A percentile compares a stretch with the other conserved stretches of the same genome.
phyloP scores from a whole-genome alignment of 1,284 basidiomycete species.

The Leccinum pallidistipes region DNA sequence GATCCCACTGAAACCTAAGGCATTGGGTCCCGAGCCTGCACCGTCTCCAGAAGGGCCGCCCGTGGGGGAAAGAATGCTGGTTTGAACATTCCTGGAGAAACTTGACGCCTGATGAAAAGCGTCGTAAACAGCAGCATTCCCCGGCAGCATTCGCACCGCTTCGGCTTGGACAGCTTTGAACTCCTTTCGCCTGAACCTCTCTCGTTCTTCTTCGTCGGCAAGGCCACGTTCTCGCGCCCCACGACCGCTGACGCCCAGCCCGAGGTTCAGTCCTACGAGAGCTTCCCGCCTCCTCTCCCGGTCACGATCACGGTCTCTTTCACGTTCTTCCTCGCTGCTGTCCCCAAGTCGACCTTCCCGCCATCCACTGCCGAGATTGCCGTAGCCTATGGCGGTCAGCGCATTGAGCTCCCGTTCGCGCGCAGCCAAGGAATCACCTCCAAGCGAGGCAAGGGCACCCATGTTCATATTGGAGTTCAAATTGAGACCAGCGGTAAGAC shows the following conservation, averaged over 20 bases:
- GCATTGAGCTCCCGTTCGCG: conserved; percentile 52
- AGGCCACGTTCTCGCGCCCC: conserved; percentile 61
- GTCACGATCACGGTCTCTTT: conserved; percentile 36
- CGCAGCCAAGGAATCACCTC: conserved; percentile 34
- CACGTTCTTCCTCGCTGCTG: conserved; percentile 37
- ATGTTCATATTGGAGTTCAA: conserved; percentile 31
- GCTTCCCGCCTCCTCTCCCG: conserved; percentile 44
- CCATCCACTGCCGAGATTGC: conserved; percentile 38
- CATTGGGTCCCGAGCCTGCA: conserved; percentile 17
- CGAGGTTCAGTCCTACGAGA: conserved; percentile 41
- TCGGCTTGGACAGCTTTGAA: conserved; percentile 30
- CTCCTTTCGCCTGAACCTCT: conserved; percentile 56
- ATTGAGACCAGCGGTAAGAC: conserved; percentile 32
- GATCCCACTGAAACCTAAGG: conserved; percentile 28
- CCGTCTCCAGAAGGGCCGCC: conserved; percentile 21
- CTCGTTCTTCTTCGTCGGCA: conserved; percentile 61
- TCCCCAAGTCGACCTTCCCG: conserved; percentile 36
- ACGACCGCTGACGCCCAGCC: conserved; percentile 39
- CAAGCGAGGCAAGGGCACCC: conserved; percentile 26
- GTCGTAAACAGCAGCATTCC: conserved; percentile 59
- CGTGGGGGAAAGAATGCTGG: conserved; percentile 24
- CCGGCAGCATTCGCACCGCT: conserved; percentile 41
- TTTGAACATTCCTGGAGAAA: conserved; percentile 26
- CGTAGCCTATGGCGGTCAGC: conserved; percentile 50
- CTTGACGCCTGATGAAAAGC: conserved; percentile 70